Evolutionary conservation across 192 early-diverging fungal genomes (phyloP), one percentile per base, ranked within the genome.

Genomic region (Diversispora epigaea): DNA sequence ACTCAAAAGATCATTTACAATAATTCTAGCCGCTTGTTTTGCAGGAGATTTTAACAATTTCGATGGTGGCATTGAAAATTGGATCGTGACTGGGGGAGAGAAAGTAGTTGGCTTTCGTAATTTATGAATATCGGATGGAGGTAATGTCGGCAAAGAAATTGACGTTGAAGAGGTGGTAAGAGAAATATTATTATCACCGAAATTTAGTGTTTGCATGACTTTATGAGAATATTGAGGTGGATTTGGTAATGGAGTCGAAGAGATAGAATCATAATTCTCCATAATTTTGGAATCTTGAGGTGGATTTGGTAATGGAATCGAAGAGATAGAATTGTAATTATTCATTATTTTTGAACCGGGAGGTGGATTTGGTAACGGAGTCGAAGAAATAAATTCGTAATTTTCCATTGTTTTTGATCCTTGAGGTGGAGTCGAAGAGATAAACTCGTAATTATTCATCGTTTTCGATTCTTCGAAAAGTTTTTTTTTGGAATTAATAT

Each of bases 81-180:
- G 75, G 17, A 81, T 70, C 0, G 77, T 81, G 19, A 70, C 69
- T 25, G 80, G 80, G 32, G 80, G 78, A 25, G 80, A 81, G 6
- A 74, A 45, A 21, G 17, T 56, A 17, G 50, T 14, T 4, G n/a
- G n/a, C 50, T 17, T 54, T 54, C n/a, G 50, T 54, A 17, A 17
- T 11, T 17, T 54, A 4, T 54, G 50, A 11, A 54, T 54, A 64
- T n/a, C 25, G 17, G 39, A 71, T 12, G 25, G n/a, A 10, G 25
- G n/a, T 55, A 32, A 55, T 19, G 12, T 15, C 12, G 50, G 54
- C 22, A 52, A 17, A 52, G 22, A 15, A n/a, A 8, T 12, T 22
- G 55, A 40, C 6, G 50, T 22, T 56, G 68, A 52, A 55, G 21
- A 14, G 6, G n/a, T 71, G 6, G 8, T 17, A n/a, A 39, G 14